Evolutionary conservation across 768 basidiomycete genomes (phyloP), one percentile per base, ranked within the genome.

Genomic region (Lactifluus subvellereus): DNA sequence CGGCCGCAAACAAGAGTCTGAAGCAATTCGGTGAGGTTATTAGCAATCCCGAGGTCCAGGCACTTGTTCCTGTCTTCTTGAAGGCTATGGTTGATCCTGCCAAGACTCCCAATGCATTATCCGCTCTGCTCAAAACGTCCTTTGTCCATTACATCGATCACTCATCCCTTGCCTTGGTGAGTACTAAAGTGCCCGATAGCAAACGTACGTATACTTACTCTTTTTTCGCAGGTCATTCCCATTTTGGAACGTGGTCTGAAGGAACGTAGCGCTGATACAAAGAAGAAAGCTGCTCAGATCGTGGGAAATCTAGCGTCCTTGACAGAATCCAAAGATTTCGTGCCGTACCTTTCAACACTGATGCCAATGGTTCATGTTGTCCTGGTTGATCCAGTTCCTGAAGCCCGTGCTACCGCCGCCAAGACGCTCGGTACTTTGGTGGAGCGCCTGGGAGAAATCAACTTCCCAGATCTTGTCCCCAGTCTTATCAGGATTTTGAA

Each of bases 11-110:
- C 77, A 89, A 90, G 75, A 94, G 91, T 74, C 76, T 99, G 75
- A 98, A 98, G 74, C 90, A 92, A 72, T 98, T 99, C 72, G 97
- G 97, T 37, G 97, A 98, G 75, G 97, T 99, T 60, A 94, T 98
- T 71, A 94, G 82, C 74, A 99, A 98, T 70, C 97, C 97, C 0
- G 97, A 99, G 75, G 93, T 98, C 64, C 91, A 96, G 72, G 84
- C 85, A 8, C 79, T 99, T 63, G 93, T 94, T 18, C 91, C 90
- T 7, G 81, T 88, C 11, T 83, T 98, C 66, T 84, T 98, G 69
- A 98, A 94, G 72, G 97, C 97, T 0, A 80, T 99, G 65, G 94
- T 96, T 35, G 96, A 99, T 74, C 97, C 97, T 8, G 83, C 84
- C 0, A 97, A 94, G 77, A 98, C 92, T 4, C 82, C 89, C 14